Base-by-base conservation (phyloP, 148 eudicot species). In the Silene conica region DNA sequence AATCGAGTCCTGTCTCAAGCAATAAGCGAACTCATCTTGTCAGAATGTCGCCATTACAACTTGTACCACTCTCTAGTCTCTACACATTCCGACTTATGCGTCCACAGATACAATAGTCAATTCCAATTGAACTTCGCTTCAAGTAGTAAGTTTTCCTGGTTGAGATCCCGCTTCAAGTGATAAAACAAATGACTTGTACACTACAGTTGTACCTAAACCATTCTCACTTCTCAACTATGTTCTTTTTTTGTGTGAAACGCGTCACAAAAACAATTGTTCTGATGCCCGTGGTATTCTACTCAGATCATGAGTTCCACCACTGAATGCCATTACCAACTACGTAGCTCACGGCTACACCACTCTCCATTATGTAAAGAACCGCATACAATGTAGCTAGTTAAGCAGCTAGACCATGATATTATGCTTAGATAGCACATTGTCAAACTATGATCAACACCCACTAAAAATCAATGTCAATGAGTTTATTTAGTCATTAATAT, bases 111-210 rank as follows among this genome's bases (percentile, higher is more conserved):
- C 15, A 50, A 50, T 3, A 50, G 55, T 12, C 14, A 2, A 13
- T 50, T 50, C 55, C 16, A 50, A 13, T 15, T 50, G 55, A 50
- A 50, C 55, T 50, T 50, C 1, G 55, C 55, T 2, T 50, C 55
- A 50, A 50, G 55, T 50, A 50, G 16, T 50, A 50, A 20, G 0
- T 69, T 23, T 23, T 25, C 60, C 23, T 5, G 8, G 14, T 14
- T 50, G 12, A 69, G 13, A 5, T 69, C 41, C 72, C 54, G 20
- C 72, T 31, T 50, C 60, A 50, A 67, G 54, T 21, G 71, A 67
- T 21, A 20, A 23, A 57, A 69, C 5, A 46, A 68, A 68, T 20
- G 57, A 21, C 34, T 20, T 5, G 57, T n/a, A n/a, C n/a, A n/a
- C n/a, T n/a, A n/a, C n/a, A n/a, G n/a, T n/a, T n/a, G n/a, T 1